These are phyloP conservation scores for Colletotrichum eremochloae DNA, from an alignment of 2,329 filamentous ascomycete species.

Conservation along the genomic window DNA sequence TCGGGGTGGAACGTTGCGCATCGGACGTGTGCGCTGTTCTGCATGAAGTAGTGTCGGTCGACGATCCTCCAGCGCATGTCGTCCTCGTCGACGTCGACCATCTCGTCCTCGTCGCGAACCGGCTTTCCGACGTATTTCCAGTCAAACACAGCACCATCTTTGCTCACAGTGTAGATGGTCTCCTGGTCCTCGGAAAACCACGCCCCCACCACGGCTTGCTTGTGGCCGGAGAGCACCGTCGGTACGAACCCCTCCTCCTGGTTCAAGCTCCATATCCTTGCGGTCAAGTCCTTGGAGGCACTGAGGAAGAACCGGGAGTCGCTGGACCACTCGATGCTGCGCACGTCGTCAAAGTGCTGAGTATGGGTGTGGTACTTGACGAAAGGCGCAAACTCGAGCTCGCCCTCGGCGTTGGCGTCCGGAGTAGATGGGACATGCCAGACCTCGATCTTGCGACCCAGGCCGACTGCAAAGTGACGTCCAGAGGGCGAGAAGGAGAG, in stretches of 20 bases:
- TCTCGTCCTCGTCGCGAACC: constrained; percentile 69
- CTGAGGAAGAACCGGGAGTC: constrained; percentile 97
- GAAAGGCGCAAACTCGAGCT: constrained; percentile 95
- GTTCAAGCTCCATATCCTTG: constrained; percentile 94
- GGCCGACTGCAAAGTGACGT: constrained; percentile 87
- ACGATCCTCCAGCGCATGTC: constrained; percentile 91
- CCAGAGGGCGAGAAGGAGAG: constrained; percentile 93
- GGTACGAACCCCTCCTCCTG: constrained; percentile 89
- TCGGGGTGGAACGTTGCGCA: constrained; percentile 91
- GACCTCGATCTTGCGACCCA: constrained; percentile 90
- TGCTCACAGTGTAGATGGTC: constrained; percentile 94
- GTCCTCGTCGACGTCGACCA: constrained; percentile 68
- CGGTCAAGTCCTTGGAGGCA: constrained; percentile 91
- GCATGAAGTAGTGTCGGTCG: constrained; percentile 94
- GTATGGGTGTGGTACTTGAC: constrained; percentile 87
- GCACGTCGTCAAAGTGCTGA: constrained; percentile 89
- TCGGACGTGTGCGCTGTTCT: constrained; percentile 86
- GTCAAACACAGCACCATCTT: constrained; percentile 95
- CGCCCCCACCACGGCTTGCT: constrained; percentile 91
- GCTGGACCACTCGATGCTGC: constrained; percentile 92
- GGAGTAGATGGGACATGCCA: constrained; percentile 96
- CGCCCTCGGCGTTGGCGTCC: constrained; percentile 81
- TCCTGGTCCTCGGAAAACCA: constrained; percentile 98
- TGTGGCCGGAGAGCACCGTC: constrained; percentile 90
- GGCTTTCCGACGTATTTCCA: constrained; percentile 85